A percentile compares a stretch with the other conserved stretches of the same genome.
These are phyloP conservation scores for Eutypa lata DNA, from an alignment of 2,329 filamentous ascomycete species.

Conservation along the genomic window DNA sequence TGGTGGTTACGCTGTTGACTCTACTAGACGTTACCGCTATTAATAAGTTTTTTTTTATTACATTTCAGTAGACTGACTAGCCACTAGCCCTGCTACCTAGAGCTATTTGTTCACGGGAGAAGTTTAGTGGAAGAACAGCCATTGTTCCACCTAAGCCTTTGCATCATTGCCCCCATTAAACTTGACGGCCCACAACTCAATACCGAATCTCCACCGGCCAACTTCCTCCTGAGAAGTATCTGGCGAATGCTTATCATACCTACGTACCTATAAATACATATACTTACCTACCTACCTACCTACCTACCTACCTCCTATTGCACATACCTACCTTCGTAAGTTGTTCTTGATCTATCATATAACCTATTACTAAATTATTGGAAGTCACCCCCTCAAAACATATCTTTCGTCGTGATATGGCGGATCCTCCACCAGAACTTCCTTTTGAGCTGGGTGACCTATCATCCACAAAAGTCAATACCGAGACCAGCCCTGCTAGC, in stretches of 20 bases:
- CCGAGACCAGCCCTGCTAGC: background rate
- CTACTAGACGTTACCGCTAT: too few species aligned
- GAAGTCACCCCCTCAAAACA: background rate
- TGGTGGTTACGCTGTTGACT: too few species aligned
- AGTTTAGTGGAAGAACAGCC: too few species aligned
- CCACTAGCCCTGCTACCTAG: too few species aligned
- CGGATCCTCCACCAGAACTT: background rate
- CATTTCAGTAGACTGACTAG: too few species aligned
- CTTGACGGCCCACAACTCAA: too few species aligned
- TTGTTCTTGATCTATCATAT: background rate
- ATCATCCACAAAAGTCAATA: background rate
- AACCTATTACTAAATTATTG: background rate
- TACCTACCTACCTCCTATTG: background rate
- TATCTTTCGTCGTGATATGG: background rate
- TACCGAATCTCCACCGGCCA: too few species aligned
- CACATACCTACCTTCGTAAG: background rate
- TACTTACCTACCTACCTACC: background rate
- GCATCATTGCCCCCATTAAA: too few species aligned
- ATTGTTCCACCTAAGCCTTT: too few species aligned
- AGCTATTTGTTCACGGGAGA: too few species aligned
- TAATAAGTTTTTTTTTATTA: too few species aligned
- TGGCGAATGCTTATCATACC: background rate
- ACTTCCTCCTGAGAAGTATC: background rate
- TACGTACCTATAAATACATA: background rate
- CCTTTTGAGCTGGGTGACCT: conserved; percentile 1